These are phyloP conservation scores for Phytophthora agathidicida DNA, from an alignment of 352 stramenopile genomes.

Conservation along the genomic window DNA sequence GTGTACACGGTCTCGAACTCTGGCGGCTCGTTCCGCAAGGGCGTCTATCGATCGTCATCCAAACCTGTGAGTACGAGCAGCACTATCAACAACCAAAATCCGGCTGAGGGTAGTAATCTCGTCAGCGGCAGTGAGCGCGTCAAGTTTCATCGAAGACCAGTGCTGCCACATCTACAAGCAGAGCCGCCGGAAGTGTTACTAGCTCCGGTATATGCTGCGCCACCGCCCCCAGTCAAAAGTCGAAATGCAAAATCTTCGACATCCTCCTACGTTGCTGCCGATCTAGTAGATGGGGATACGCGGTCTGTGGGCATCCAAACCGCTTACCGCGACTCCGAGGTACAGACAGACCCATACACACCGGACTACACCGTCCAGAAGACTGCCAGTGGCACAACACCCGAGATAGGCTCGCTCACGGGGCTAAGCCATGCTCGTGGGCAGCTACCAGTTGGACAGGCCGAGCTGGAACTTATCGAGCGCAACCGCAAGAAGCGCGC, in stretches of 20 bases:
- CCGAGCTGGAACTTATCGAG: slow-evolving; percentile 93
- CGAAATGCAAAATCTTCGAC: slow-evolving; percentile 8
- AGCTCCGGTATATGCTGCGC: slow-evolving; percentile 51
- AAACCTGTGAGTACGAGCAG: slow-evolving; percentile 34
- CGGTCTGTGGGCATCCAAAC: slow-evolving; percentile 90
- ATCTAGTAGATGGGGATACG: slow-evolving; percentile 49
- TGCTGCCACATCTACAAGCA: slow-evolving; percentile 88
- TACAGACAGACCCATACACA: slow-evolving; percentile 94
- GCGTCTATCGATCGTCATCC: slow-evolving; percentile 50
- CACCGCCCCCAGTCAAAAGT: slow-evolving; percentile 8
- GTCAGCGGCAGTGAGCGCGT: slow-evolving; percentile 78
- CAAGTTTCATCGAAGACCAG: slow-evolving; percentile 91
- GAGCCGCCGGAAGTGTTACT: slow-evolving; percentile 89
- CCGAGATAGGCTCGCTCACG: slow-evolving; percentile 87
- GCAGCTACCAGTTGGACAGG: slow-evolving; percentile 76
- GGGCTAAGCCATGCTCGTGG: slow-evolving; percentile 69
- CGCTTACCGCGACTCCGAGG: slow-evolving; percentile 92
- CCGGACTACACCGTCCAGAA: slow-evolving; percentile 90
- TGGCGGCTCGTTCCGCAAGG: slow-evolving; percentile 66
- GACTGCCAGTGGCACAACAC: slow-evolving; percentile 47
- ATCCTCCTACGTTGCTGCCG: slow-evolving; percentile 32
- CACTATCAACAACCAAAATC: slow-evolving; percentile 42
- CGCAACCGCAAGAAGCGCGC: slow-evolving; percentile 84
- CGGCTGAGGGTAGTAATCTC: slow-evolving; percentile 31
- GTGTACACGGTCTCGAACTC: slow-evolving; percentile 81